Evolutionary conservation across 1,284 basidiomycete species (phyloP), one percentile per base, ranked within the genome.

Genomic region (Ustilago shanxiensis): DNA sequence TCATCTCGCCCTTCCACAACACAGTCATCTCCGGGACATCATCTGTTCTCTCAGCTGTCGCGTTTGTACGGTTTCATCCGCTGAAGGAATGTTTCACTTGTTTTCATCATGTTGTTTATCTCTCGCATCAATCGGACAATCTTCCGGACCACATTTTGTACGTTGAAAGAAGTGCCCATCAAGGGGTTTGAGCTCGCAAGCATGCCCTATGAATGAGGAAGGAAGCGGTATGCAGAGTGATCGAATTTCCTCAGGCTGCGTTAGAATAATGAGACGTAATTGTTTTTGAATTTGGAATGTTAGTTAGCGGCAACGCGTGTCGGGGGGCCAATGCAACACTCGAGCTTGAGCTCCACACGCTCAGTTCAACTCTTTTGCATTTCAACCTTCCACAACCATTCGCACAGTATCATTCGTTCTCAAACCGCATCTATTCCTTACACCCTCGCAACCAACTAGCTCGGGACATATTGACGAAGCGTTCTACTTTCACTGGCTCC

Each of bases 321-420:
- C 60, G 70, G 60, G 70, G 60, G 69, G 57, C 64, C 70, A 72
- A 6, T 56, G 33, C 64, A 72, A 72, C 70, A 72, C 70, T 72
- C 16, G 37, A 44, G 6, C 20, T 44, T 20, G 41, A 44, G 41
- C 70, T 72, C 63, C 69, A 72, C 63, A 67, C 56, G 59, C 47
- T 33, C 29, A 72, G 57, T 57, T 66, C 58, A 53, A 61, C 52
- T 53, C 35, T 24, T 22, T 47, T 63, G 33, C 28, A 24, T 52
- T 66, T 47, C 10, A 3, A 26, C 18, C 57, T 57, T 60, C 52
- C 70, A 72, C 58, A 65, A 26, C 26, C 47, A 28, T 49, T 49
- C 24, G 11, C 22, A 28, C 3, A 49, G 24, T 58, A 45, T 54
- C 59, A 60, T 60, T 54, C n/a, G n/a, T 31, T 24, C 49, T 41